Percentiles rank a stretch among this genome's conserved stretches.
Conservation (phyloP, 371 early-diverging fungal species). For the Mucor mucedo region DNA sequence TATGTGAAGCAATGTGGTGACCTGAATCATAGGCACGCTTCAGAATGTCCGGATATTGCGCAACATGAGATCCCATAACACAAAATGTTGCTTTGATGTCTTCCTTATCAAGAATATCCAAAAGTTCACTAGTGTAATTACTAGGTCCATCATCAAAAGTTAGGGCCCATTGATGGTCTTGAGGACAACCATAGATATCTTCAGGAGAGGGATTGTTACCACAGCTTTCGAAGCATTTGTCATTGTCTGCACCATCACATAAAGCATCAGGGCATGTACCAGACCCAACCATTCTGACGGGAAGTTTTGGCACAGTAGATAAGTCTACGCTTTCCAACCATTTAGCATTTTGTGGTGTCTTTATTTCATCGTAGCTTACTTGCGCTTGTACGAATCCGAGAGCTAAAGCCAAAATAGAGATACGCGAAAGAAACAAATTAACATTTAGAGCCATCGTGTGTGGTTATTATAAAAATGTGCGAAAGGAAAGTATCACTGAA, state of each 20-base stretch:
- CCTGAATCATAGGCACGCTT: constrained; percentile 51
- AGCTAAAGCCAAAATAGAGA: neutral
- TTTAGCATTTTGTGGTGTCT: constrained; percentile 11
- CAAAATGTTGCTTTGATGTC: constrained; percentile 72
- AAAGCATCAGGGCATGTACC: constrained; percentile 38
- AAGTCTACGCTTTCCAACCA: constrained; percentile 62
- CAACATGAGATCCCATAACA: constrained; percentile 59
- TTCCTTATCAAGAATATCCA: constrained; percentile 50
- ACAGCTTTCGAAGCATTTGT: constrained; percentile 49
- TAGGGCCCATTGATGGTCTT: constrained; percentile 26
- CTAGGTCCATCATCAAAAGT: constrained; percentile 75
- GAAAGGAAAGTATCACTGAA: neutral
- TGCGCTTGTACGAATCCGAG: neutral
- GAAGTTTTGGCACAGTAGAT: constrained; percentile 23
- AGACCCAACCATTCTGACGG: constrained; percentile 45
- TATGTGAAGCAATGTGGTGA: constrained; percentile 60
- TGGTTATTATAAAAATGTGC: neutral
- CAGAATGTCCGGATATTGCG: constrained; percentile 31
- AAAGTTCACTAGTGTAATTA: constrained; percentile 45
- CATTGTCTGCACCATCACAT: constrained; percentile 46
- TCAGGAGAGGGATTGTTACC: constrained; percentile 36
- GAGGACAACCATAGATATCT: constrained; percentile 47
- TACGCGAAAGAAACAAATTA: neutral
- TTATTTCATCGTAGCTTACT: constrained; percentile 4
- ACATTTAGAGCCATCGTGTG: neutral